Conservation (phyloP, 2,329 filamentous ascomycete species). For the Talaromyces sp. region DNA sequence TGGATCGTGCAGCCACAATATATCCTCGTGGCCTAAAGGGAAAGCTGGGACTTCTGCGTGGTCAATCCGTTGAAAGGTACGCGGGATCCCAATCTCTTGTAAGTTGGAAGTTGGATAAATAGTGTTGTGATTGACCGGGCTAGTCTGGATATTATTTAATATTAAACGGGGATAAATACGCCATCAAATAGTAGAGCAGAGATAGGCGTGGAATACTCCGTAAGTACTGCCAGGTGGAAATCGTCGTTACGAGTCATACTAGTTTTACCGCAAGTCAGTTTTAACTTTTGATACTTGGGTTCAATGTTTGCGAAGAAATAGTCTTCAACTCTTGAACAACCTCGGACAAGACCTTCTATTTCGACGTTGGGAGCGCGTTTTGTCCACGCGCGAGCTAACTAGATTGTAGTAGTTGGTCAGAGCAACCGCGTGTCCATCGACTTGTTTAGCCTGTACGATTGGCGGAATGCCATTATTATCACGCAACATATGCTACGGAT, state of each 20-base stretch:
- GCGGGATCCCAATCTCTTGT: neutral
- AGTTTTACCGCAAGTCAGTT: neutral
- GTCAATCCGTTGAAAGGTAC: neutral
- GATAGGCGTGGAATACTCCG: neutral
- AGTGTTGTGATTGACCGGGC: neutral
- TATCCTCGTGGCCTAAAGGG: neutral
- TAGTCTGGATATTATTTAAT: neutral
- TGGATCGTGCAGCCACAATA: too few relatives aligned
- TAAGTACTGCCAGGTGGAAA: neutral
- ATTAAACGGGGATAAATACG: neutral
- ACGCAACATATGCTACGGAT: too few relatives aligned
- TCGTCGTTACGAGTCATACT: neutral
- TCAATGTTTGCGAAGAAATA: too few relatives aligned
- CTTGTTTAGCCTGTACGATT: too few relatives aligned
- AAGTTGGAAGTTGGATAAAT: neutral
- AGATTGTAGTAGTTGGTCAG: neutral
- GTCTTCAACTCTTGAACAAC: too few relatives aligned
- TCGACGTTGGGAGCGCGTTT: too few relatives aligned
- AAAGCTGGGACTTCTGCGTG: neutral
- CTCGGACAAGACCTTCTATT: too few relatives aligned
- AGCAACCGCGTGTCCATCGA: neutral
- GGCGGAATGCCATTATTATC: too few relatives aligned
- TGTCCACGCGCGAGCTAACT: neutral
- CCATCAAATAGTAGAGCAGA: neutral
- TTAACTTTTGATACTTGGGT: neutral